Base-by-base conservation (phyloP, 2,329 filamentous ascomycete species). In the Fusarium chlamydosporum region DNA sequence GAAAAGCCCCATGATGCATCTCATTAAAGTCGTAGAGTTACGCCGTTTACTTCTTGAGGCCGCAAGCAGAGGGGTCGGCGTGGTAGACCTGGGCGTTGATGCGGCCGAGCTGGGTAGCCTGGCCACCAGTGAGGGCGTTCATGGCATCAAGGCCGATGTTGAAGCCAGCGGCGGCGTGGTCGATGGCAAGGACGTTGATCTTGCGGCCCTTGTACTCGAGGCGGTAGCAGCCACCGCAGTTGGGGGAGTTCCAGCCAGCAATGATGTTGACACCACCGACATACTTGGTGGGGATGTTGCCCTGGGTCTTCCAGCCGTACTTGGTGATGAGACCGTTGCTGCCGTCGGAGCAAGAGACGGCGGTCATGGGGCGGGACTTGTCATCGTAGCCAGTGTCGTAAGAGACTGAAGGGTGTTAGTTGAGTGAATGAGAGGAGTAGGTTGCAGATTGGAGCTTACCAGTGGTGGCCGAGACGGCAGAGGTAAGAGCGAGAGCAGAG, bases 311-410 rank as follows among this genome's bases (percentile, higher is more conserved):
- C 86, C 86, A 91, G 72, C 83, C 83, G 80, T 87, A 87, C 73
- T 82, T 85, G 72, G 85, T 88, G 67, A 87, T 86, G 65, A 93
- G 84, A 60, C 91, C 91, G 79, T 92, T 90, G 65, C 66, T 46
- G 56, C 91, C 91, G 75, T 92, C 88, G 33, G 88, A 91, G 85
- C 91, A 93, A 65, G 89, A 77, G 43, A 93, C 84, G 7, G 75
- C 77, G 34, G 79, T 82, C 56, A 94, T 77, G 43, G 86, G 82
- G 60, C 88, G 85, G 62, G 70, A 70, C 45, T 76, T 77, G 67
- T 90, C 81, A 75, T 94, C 92, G 81, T 92, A 96, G 75, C 85
- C 88, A 20, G 81, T 80, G 80, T 94, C 92, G 79, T 90, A 95
- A 68, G 89, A 90, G 74, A 94, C 91, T 78, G 75, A 8, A 33